Evolutionary conservation across 2,329 filamentous ascomycete genomes (phyloP).

Genomic region (Aspergillus piperis): DNA sequence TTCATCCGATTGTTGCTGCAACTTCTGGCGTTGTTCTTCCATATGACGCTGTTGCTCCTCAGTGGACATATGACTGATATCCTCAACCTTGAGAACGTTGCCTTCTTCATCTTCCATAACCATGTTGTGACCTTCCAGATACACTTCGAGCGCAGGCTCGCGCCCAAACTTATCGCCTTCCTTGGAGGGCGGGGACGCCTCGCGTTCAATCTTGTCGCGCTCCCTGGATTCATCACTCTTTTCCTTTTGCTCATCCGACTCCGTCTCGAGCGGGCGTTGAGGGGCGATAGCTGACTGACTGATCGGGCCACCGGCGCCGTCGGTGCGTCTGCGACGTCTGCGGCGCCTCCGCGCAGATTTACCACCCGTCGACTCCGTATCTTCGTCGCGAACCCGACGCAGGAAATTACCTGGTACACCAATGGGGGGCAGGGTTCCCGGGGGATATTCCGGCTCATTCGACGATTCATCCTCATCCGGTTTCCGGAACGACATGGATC

Average conservation of each 20-base stretch:
- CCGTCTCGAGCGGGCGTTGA: slow-evolving; percentile 42
- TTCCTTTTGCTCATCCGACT: slow-evolving; percentile 27
- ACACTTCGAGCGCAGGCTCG: slow-evolving; percentile 63
- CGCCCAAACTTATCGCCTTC: slow-evolving; percentile 36
- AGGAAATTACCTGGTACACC: slow-evolving; percentile 75
- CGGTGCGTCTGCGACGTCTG: slow-evolving; percentile 67
- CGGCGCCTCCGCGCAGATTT: slow-evolving; percentile 56
- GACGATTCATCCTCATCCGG: slow-evolving; percentile 66
- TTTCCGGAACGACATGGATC: slow-evolving; percentile 71
- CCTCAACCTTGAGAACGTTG: slow-evolving; percentile 73
- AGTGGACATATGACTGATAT: slow-evolving; percentile 49
- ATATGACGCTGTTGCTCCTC: slow-evolving; percentile 65
- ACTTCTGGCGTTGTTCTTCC: slow-evolving; percentile 48
- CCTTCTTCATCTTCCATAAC: slow-evolving; percentile 84
- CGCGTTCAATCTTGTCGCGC: slow-evolving; percentile 35
- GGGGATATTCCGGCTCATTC: slow-evolving; percentile 61
- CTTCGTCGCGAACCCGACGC: slow-evolving; percentile 75
- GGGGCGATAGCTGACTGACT: slow-evolving; percentile 88
- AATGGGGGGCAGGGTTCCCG: slow-evolving; percentile 70
- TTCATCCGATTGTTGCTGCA: slow-evolving; percentile 52
- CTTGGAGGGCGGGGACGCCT: slow-evolving; percentile 41
- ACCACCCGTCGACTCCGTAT: slow-evolving; percentile 58
- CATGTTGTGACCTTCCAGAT: slow-evolving; percentile 75
- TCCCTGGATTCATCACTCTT: slow-evolving; percentile 31
- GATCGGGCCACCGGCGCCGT: slow-evolving; percentile 81